Conservation (phyloP, 1,284 basidiomycete species). For the Trametes hirsuta region DNA sequence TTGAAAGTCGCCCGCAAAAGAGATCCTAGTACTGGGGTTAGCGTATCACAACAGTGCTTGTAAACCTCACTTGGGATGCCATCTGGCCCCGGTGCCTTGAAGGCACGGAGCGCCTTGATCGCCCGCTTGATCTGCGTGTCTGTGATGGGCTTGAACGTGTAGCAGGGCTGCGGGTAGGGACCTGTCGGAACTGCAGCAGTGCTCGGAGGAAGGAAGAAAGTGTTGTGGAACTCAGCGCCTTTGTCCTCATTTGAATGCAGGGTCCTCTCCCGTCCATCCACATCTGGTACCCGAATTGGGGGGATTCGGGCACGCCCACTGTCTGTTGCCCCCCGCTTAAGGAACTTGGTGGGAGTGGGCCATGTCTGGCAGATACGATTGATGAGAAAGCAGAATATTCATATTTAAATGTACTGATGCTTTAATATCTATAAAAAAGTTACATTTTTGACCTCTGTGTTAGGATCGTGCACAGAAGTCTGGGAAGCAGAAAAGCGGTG, state of each 20-base stretch:
- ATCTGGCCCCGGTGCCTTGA: constrained; percentile 43
- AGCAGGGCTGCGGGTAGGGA: constrained; percentile 30
- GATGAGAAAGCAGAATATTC: too few relatives aligned
- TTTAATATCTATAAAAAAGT: too few relatives aligned
- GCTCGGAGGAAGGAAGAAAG: not conserved
- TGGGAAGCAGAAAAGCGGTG: too few relatives aligned
- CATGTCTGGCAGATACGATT: too few relatives aligned
- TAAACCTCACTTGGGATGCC: constrained; percentile 41
- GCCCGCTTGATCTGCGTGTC: constrained; percentile 25
- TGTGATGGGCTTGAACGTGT: constrained; percentile 27
- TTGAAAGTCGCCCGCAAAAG: constrained; percentile 36
- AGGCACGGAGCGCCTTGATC: constrained; percentile 23
- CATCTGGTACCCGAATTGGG: constrained; percentile 1
- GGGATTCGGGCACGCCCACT: constrained; percentile 38
- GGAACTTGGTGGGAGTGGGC: not conserved
- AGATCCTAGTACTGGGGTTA: constrained; percentile 31
- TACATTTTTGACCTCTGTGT: too few relatives aligned
- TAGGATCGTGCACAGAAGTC: too few relatives aligned
- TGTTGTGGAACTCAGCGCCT: not conserved
- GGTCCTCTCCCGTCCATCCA: constrained; percentile 13
- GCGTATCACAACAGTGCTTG: constrained; percentile 27
- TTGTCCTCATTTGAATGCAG: constrained; percentile 7
- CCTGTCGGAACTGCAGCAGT: not conserved
- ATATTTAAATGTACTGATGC: too few relatives aligned
- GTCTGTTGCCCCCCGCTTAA: constrained; percentile 32